Percentiles rank a stretch among this genome's conserved stretches.
Conservation (phyloP, 108 stramenopile genomes). For the Skeletonema marinoi region DNA sequence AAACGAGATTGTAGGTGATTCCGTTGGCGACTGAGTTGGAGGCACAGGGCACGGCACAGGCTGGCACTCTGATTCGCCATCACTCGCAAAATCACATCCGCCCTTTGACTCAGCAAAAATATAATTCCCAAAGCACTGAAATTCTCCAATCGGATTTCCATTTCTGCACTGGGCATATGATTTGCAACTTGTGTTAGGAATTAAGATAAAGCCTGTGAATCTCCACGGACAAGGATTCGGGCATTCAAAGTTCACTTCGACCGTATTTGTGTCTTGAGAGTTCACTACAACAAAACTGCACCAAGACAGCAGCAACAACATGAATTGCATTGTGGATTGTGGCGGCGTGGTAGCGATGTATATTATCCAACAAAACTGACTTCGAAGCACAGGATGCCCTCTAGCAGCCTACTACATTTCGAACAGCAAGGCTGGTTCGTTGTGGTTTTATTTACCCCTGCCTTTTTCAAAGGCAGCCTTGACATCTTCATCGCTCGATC, state of each 20-base stretch:
- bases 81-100: background rate
- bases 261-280: background rate
- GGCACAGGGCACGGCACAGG: background rate
- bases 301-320: background rate
- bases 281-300: background rate
- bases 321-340: no score
- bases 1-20: background rate
- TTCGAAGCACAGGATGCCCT: no score
- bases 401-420: no score
- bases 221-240: conserved; percentile 1
- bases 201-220: background rate
- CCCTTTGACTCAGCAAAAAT: conserved; percentile 1
- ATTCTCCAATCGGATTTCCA: background rate
- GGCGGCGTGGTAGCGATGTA: no score
- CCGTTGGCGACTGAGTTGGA: background rate
- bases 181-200: background rate
- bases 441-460: no score
- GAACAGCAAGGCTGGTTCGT: no score
- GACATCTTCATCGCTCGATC: no score
- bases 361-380: no score
- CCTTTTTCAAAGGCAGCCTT: no score
- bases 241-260: background rate
- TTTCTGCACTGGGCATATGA: background rate
- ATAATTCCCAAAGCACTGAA: conserved; percentile 1
- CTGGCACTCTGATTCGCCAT: background rate